These are phyloP conservation scores for Polygonum maritimum DNA, from an alignment of 148 eudicot species.

Conservation along the genomic window DNA sequence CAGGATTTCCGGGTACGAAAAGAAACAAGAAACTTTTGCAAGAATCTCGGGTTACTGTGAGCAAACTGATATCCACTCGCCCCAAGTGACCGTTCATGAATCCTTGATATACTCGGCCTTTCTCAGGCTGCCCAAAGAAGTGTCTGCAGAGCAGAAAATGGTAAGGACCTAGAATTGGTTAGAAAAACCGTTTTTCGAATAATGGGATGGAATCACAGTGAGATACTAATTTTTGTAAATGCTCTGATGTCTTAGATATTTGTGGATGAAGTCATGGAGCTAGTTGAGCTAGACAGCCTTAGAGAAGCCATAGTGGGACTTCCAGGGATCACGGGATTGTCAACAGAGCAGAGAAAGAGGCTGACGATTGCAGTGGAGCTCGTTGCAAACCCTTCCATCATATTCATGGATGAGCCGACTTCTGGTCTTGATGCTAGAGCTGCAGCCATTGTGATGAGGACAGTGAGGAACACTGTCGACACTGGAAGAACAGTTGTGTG, in stretches of 20 bases:
- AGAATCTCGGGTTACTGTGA: slow-evolving; percentile 76
- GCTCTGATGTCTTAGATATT: slow-evolving; percentile 24
- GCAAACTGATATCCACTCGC: slow-evolving; percentile 65
- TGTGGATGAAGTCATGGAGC: slow-evolving; percentile 59
- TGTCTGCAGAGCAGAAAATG: slow-evolving; percentile 47
- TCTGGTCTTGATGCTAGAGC: slow-evolving; percentile 88
- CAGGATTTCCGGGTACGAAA: slow-evolving; percentile 55
- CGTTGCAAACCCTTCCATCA: slow-evolving; percentile 62
- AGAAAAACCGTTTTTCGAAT: neutral
- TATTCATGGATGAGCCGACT: slow-evolving; percentile 78
- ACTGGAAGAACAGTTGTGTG: slow-evolving; percentile 75
- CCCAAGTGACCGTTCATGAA: slow-evolving; percentile 59
- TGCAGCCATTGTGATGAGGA: slow-evolving; percentile 79
- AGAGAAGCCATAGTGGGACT: slow-evolving; percentile 59
- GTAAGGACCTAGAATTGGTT: slow-evolving; percentile 20
- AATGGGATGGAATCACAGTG: neutral
- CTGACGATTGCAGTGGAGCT: slow-evolving; percentile 71
- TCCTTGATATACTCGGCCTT: slow-evolving; percentile 66
- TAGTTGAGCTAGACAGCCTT: slow-evolving; percentile 50
- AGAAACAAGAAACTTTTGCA: slow-evolving; percentile 69
- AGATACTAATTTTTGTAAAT: neutral
- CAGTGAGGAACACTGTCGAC: slow-evolving; percentile 69
- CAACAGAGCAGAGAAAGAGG: slow-evolving; percentile 70
- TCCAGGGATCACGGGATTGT: slow-evolving; percentile 59
- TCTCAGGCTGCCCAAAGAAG: slow-evolving; percentile 58